Base-by-base conservation (phyloP, 2,329 filamentous ascomycete species). In the Aureobasidium sp. region DNA sequence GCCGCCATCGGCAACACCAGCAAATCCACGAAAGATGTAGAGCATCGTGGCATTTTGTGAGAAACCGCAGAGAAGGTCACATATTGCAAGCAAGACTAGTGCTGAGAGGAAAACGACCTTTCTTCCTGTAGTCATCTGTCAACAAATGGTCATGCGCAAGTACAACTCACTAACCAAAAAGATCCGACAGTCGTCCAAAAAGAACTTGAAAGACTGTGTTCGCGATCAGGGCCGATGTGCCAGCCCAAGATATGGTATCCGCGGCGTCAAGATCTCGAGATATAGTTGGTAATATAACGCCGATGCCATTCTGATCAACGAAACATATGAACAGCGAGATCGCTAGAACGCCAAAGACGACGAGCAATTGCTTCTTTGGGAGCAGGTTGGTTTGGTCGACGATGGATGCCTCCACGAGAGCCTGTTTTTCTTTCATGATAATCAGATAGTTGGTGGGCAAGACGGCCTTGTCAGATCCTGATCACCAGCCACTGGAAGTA, bases 1-100 rank as follows among this genome's bases (percentile, higher is more conserved):
- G 11, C 85, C 85, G 1, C 85, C 85, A 47, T 81, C 81, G 11
- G 82, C 84, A n/a, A 87, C 75, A 59, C 85, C 85, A 11, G 84
- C 80, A 22, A 86, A 67, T 4, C 77, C 85, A 39, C 85, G 78
- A 68, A 86, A 87, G 22, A 82, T 76, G 71, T 86, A 87, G 29
- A 88, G 79, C 76, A 84, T 82, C 22, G 80, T 76, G 0, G 81
- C 77, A 62, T 78, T 84, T 14, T 44, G 37, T 11, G 53, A 42
- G 15, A 57, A 36, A 1, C 53, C 41, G n/a, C 53, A 57, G 20
- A 45, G 41, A 11, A 57, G 27, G 25, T 57, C 53, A 31, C 37
- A 42, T 25, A 45, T 36, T 31, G 53, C 41, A 44, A 57, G 41
- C 36, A 57, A 9, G 5, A 57, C 25, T 39, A 57, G 31, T n/a